Conservation (phyloP, 2,329 filamentous ascomycete species). For the Colletotrichum eleusines region DNA sequence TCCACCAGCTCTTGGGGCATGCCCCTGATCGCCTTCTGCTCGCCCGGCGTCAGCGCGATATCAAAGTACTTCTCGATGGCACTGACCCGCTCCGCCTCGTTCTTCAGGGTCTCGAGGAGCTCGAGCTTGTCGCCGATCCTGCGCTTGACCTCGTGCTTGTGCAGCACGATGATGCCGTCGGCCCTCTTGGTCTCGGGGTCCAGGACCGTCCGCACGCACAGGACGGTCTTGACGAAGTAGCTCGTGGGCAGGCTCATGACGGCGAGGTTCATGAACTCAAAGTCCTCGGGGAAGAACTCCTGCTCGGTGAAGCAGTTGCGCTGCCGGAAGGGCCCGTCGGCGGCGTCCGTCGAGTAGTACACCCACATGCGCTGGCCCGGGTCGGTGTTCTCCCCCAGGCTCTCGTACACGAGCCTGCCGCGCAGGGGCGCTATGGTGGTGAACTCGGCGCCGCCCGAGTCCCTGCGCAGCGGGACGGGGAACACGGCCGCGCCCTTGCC, state of each 20-base stretch:
- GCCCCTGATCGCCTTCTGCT: slow-evolving; percentile 62
- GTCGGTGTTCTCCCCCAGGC: slow-evolving; percentile 50
- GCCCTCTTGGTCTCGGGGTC: slow-evolving; percentile 40
- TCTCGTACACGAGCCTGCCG: slow-evolving; percentile 57
- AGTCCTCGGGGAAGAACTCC: slow-evolving; percentile 62
- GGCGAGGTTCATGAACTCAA: slow-evolving; percentile 59
- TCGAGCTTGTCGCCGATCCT: slow-evolving; percentile 54
- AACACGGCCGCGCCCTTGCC: slow-evolving; percentile 59
- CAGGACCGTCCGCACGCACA: slow-evolving; percentile 51
- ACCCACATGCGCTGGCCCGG: slow-evolving; percentile 54
- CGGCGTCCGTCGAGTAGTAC: slow-evolving; percentile 49
- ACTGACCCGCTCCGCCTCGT: slow-evolving; percentile 61
- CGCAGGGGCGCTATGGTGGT: slow-evolving; percentile 58
- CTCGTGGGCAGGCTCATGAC: slow-evolving; percentile 52
- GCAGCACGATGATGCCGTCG: slow-evolving; percentile 58
- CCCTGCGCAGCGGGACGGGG: slow-evolving; percentile 49
- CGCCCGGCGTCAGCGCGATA: slow-evolving; percentile 59
- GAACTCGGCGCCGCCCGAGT: slow-evolving; percentile 43
- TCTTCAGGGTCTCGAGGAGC: slow-evolving; percentile 56
- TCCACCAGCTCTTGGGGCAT: slow-evolving; percentile 43
- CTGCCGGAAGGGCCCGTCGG: slow-evolving; percentile 54
- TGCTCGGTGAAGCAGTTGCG: slow-evolving; percentile 65
- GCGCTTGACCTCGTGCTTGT: slow-evolving; percentile 59
- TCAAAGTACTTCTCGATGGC: slow-evolving; percentile 64
- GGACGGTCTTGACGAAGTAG: slow-evolving; percentile 54